Conservation (phyloP, 768 basidiomycete genomes). For the Suillus subluteus region DNA sequence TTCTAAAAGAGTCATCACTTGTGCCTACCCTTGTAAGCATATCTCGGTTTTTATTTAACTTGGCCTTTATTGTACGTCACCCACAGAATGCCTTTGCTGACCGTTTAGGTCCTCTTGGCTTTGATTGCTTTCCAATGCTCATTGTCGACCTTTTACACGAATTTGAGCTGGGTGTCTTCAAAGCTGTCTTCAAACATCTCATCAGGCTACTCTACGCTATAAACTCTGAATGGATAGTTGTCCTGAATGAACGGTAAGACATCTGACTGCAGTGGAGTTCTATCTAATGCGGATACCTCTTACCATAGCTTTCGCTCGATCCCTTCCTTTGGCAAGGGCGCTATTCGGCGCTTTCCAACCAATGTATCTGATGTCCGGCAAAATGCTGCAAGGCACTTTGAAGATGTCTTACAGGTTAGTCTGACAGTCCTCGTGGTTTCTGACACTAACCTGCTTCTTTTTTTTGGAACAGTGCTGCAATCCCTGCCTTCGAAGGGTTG, state of each 20-base stretch:
- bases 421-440: neutral
- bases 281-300: neutral
- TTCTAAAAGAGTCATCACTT: too few species aligned
- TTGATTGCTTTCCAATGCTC: constrained; percentile 29
- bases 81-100: too few species aligned
- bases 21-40: too few species aligned
- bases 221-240: constrained; percentile 16
- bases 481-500: constrained; percentile 37
- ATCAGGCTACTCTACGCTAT: constrained; percentile 33
- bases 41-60: too few species aligned
- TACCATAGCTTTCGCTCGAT: constrained; percentile 20
- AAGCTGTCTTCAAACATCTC: constrained; percentile 40
- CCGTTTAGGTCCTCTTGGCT: too few species aligned
- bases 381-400: constrained; percentile 42
- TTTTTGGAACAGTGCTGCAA: constrained; percentile 31
- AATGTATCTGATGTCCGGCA: constrained; percentile 42
- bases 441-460: neutral
- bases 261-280: neutral
- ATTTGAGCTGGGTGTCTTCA: constrained; percentile 45
- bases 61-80: too few species aligned
- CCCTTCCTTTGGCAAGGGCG: constrained; percentile 28
- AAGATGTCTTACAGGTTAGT: constrained; percentile 46
- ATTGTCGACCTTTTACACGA: constrained; percentile 45
- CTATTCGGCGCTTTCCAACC: constrained; percentile 39
- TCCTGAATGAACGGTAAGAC: constrained; percentile 30